Percentiles rank a stretch among this genome's conserved stretches.
These are phyloP conservation scores for Saccharomycopsis amapae DNA, from an alignment of 805 yeast species.

Conservation along the genomic window DNA sequence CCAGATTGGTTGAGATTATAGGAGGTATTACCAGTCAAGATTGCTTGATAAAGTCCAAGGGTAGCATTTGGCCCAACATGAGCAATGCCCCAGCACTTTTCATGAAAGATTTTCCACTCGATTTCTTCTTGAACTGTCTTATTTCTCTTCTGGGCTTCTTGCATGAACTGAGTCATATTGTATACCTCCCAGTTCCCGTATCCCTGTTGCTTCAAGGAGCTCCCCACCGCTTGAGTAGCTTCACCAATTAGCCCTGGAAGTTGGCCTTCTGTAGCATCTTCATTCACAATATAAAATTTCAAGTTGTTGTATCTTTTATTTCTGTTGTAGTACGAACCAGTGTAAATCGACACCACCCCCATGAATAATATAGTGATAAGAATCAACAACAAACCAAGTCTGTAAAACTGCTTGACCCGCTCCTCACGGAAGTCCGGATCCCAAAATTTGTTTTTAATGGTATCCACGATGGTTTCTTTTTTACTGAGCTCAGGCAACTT, in stretches of 20 bases:
- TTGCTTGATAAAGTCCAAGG: slow-evolving; percentile 24
- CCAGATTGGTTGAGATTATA: slow-evolving; percentile 30
- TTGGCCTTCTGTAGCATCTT: slow-evolving; percentile 26
- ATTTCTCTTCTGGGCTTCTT: slow-evolving; percentile 22
- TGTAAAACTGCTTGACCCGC: slow-evolving; percentile 1
- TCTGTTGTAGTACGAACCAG: slow-evolving; percentile 33
- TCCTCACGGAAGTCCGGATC: slow-evolving; percentile 9
- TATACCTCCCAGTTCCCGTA: slow-evolving; percentile 29
- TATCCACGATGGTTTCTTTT: neutral
- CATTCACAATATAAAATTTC: slow-evolving; percentile 29
- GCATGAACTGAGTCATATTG: slow-evolving; percentile 25
- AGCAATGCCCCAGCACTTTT: slow-evolving; percentile 58
- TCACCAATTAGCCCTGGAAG: slow-evolving; percentile 22
- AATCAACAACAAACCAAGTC: slow-evolving; percentile 1
- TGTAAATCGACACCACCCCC: slow-evolving; percentile 28
- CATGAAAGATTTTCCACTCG: slow-evolving; percentile 39
- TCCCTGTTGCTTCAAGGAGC: slow-evolving; percentile 15
- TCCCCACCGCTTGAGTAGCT: slow-evolving; percentile 8
- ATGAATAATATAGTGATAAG: slow-evolving; percentile 24
- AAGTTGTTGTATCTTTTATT: slow-evolving; percentile 24
- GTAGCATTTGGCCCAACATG: slow-evolving; percentile 47
- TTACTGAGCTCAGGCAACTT: neutral
- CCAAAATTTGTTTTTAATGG: slow-evolving; percentile 12
- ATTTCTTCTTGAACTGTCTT: slow-evolving; percentile 33
- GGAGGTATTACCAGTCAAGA: slow-evolving; percentile 21